Base-by-base conservation (phyloP, 1,284 basidiomycete genomes). In the Papiliotrema flavescens region DNA sequence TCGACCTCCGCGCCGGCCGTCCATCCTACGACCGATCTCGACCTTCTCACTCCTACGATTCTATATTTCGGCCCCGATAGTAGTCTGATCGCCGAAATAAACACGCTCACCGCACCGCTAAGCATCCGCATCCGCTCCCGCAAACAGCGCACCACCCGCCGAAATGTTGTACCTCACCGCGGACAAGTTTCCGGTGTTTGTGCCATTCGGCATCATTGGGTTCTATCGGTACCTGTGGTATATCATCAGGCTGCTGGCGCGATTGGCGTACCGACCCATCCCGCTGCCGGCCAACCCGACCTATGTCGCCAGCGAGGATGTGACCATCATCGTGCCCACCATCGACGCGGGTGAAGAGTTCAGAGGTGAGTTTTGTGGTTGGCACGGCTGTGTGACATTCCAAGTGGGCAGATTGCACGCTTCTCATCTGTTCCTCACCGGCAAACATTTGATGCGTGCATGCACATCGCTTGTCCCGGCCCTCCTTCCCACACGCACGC, bases 281-380 rank as follows among this genome's bases (percentile, higher is more conserved):
- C 90, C 90, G 0, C 79, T 92, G 15, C 90, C 90, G 47, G 83
- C 87, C 77, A 87, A 89, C 69, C 90, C 90, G 0, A 93, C 90
- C 19, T 95, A 93, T 75, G 78, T 87, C 64, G 88, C 90, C 47
- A 81, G 83, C 5, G 90, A 94, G 75, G 90, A 95, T 80, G 90
- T 95, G 62, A 94, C 91, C 26, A 92, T 93, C 71, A 90, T 95
- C 60, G 90, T 94, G 2, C 91, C 90, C 37, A 94, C 90, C 60
- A 94, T 95, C 70, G 90, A 95, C 71, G 90, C 91, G 14, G 90
- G 90, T 47, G 89, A 92, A 71, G 90, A 92, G 76, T 93, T 95
- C 80, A 89, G 89, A 55, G 74, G 74, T 74, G 56, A 54, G 73
- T 59, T 32, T n/a, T 1, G 34, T 13, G 28, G 28, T 11, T 32